These are phyloP conservation scores for Grammothele lineata DNA, from an alignment of 768 basidiomycete genomes.

Conservation along the genomic window DNA sequence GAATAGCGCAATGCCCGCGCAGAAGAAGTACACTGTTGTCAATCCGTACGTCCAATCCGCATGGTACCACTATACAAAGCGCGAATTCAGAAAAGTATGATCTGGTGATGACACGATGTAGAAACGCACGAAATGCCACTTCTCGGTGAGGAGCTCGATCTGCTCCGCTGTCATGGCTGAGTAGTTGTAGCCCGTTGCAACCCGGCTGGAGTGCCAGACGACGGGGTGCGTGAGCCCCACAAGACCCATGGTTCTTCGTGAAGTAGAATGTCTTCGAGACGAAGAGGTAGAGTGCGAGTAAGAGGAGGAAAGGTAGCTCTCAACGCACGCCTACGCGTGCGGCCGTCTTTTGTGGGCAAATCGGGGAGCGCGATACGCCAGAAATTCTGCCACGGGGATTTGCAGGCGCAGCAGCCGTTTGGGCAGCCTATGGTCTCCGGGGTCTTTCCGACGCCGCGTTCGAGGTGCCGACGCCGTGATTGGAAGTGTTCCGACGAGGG, in stretches of 20 bases:
- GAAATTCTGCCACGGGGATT: no score
- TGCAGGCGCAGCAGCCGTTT: no score
- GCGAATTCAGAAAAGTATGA: not conserved
- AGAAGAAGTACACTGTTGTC: slow-evolving; percentile 28
- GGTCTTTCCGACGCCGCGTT: no score
- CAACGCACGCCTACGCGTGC: no score
- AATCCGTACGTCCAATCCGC: slow-evolving; percentile 31
- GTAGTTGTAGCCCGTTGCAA: slow-evolving; percentile 21
- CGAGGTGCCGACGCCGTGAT: no score
- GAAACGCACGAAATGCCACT: slow-evolving; percentile 26
- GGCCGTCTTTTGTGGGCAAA: no score
- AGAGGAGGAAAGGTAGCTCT: no score
- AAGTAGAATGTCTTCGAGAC: not conserved
- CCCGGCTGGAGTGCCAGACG: slow-evolving; percentile 27
- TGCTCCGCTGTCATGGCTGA: slow-evolving; percentile 22
- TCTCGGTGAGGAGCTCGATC: slow-evolving; percentile 17
- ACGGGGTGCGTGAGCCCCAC: slow-evolving; percentile 27
- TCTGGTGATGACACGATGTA: not conserved
- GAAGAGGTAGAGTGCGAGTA: not conserved
- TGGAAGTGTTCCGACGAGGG: no score
- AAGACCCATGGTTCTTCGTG: slow-evolving; percentile 21
- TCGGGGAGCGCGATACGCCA: no score
- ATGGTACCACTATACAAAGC: slow-evolving; percentile 23
- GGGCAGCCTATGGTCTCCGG: no score
- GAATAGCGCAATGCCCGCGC: no score